Evolutionary conservation across 352 stramenopile genomes (phyloP).

Genomic region (Peronospora belbahrii): DNA sequence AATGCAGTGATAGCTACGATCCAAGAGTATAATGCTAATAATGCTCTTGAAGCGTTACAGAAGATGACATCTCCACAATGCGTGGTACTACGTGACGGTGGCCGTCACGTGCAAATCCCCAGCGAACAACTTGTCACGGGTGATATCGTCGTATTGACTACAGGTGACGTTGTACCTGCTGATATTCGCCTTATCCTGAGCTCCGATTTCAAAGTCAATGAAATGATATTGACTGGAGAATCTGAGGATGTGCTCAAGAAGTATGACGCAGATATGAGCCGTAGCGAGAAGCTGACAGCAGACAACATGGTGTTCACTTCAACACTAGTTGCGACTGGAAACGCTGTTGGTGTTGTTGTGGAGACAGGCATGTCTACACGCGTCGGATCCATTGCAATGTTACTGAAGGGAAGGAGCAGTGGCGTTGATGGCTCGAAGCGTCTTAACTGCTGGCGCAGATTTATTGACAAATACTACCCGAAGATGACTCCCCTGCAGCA

Average conservation of each 20-base stretch:
- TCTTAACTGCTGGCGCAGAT: conserved; percentile 43
- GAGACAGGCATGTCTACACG: conserved; percentile 58
- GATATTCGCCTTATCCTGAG: conserved; percentile 88
- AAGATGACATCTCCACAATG: conserved; percentile 70
- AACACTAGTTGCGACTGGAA: conserved; percentile 64
- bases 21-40: conserved; percentile 59
- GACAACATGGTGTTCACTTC: conserved; percentile 91
- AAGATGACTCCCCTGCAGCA: conserved; percentile 88
- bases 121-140: conserved; percentile 63
- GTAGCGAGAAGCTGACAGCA: conserved; percentile 51
- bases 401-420: conserved; percentile 34
- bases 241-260: conserved; percentile 75
- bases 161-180: conserved; percentile 89
- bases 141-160: conserved; percentile 78
- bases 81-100: conserved; percentile 44
- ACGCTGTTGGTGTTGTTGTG: conserved; percentile 51
- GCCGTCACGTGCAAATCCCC: conserved; percentile 39
- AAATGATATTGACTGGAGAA: conserved; percentile 92
- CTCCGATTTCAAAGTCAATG: conserved; percentile 84
- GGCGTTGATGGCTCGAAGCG: conserved; percentile 24
- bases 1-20: conserved; percentile 65
- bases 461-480: conserved; percentile 55
- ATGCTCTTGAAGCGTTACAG: conserved; percentile 60
- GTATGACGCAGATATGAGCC: conserved; percentile 36
- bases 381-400: conserved; percentile 50